Evolutionary conservation across 208 protist genomes (phyloP), one percentile per base, ranked within the genome.

Genomic region (Crithidia acanthocephali): DNA sequence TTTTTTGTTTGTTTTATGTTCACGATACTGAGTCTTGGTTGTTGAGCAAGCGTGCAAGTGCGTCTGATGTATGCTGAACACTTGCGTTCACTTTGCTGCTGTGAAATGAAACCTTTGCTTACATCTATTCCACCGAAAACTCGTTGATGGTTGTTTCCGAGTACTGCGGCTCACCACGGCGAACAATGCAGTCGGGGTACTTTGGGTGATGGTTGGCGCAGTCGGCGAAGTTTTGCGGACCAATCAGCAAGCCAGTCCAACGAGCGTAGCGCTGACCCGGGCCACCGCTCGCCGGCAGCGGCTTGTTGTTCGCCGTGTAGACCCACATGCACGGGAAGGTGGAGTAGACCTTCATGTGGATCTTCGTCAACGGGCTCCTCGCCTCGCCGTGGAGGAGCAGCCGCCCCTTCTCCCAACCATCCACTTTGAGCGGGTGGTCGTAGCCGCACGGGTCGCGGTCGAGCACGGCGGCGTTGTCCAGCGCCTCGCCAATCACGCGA

Each of bases 271-370:
- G 80, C 72, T 93, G 72, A 1, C 85, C 85, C 16, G 55, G 67
- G 7, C 61, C 69, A 27, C 83, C 85, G 27, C 55, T 81, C 48
- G 73, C 76, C 3, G 83, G 65, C 48, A 75, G 75, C 23, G 70
- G 66, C 25, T 87, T 74, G 76, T 84, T 79, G 58, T 87, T 93
- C 18, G 85, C 83, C 23, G 88, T 83, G 81, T 93, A 93, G 45
- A 93, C 88, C 77, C 83, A 84, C 45, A 90, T 70, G 37, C 44
- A 68, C 42, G 85, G 85, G 44, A 83, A 91, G 40, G 84, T 91
- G 25, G 85, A 87, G 66, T 84, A 77, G 5, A 93, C 61, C 60
- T 67, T 76, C 83, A 93, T 85, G 35, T 51, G 60, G 67, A 93
- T 87, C 53, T 80, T 69, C 15, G 80, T 84, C 45, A 55, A 23